phyloP scores from a whole-genome alignment of 768 basidiomycete species.

The Russula olivacea region DNA sequence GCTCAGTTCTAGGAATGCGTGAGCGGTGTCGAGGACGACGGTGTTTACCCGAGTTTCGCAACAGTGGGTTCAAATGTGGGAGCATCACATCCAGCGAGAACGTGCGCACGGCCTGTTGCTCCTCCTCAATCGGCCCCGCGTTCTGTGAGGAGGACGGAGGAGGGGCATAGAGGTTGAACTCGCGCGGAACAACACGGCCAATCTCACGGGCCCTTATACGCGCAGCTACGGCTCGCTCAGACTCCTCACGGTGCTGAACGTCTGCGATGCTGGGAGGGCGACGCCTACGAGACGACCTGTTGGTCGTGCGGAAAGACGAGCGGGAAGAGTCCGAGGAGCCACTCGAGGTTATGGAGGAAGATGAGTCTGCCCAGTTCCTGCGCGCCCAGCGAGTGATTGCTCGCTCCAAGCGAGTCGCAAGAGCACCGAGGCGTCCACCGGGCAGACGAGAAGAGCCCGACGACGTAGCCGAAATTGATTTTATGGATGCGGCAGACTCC shows the following conservation, averaged over 20 bases:
- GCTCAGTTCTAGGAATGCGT: not conserved
- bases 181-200: conserved; percentile 51
- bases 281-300: conserved; percentile 35
- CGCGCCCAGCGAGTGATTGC: conserved; percentile 71
- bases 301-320: conserved; percentile 38
- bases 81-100: conserved; percentile 23
- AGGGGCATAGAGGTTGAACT: conserved; percentile 63
- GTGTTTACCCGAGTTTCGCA: conserved; percentile 23
- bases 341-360: conserved; percentile 38
- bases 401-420: conserved; percentile 56
- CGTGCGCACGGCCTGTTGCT: conserved; percentile 22
- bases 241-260: conserved; percentile 43
- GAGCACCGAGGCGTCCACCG: conserved; percentile 33
- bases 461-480: conserved; percentile 35
- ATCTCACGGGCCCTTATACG: conserved; percentile 60
- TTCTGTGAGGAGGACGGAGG: conserved; percentile 29
- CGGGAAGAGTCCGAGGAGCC: conserved; percentile 39
- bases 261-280: conserved; percentile 47
- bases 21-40: conserved; percentile 21
- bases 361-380: conserved; percentile 36
- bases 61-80: conserved; percentile 20
- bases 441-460: conserved; percentile 33
- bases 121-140: conserved; percentile 6
- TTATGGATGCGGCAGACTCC: conserved; percentile 29
- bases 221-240: conserved; percentile 56